Evolutionary conservation across 495 filamentous ascomycete species (phyloP).

Genomic region (Mytilinidion resinicola): DNA sequence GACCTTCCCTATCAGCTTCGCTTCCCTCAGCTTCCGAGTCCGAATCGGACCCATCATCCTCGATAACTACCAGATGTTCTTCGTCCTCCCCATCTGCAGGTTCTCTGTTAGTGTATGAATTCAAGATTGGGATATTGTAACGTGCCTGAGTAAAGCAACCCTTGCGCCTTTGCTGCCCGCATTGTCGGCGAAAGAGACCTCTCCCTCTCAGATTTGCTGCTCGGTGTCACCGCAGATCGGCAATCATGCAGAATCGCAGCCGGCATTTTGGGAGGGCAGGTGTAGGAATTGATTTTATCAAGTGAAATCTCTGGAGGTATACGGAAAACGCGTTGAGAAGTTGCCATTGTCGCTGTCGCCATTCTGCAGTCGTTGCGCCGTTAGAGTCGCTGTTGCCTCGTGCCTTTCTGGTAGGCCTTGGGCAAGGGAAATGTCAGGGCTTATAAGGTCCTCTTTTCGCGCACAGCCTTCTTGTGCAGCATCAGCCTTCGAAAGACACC

Average conservation of each 20-base stretch:
- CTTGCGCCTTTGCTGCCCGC: not conserved
- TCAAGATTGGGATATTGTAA: not conserved
- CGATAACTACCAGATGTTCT: not conserved
- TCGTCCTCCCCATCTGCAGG: not conserved
- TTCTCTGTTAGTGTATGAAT: not conserved
- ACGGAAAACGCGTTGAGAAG: not conserved
- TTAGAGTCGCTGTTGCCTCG: too few species aligned
- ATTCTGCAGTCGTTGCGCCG: too few species aligned
- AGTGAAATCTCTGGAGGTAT: not conserved
- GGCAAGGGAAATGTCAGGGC: too few species aligned
- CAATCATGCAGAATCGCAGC: too few species aligned
- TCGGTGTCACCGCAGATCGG: too few species aligned
- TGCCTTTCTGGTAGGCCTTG: too few species aligned
- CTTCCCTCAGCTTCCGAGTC: too few species aligned
- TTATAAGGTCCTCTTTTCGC: too few species aligned
- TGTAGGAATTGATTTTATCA: not conserved
- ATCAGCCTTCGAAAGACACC: too few species aligned
- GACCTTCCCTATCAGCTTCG: conserved; percentile 1
- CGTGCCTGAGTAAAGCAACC: not conserved
- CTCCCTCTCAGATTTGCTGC: too few species aligned
- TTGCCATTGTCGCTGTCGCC: not conserved
- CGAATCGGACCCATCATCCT: not conserved
- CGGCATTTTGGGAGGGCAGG: not conserved
- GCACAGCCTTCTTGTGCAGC: too few species aligned
- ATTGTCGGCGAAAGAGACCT: too few species aligned